Percentiles rank a stretch among this genome's conserved stretches.
Evolutionary conservation across 306 rosid genomes (phyloP).

Genomic region (Pueraria montana): DNA sequence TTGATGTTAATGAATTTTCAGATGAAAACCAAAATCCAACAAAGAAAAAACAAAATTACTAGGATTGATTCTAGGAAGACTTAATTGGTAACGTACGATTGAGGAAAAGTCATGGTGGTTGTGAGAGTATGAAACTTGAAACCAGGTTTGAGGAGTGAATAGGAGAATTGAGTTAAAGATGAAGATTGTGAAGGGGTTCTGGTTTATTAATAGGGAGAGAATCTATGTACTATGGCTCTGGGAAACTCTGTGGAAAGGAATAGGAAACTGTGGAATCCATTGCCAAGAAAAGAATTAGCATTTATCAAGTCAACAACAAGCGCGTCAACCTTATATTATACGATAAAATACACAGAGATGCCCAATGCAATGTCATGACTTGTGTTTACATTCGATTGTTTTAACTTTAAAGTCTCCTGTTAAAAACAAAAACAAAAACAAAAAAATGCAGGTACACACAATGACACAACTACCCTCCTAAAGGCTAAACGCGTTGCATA

Average conservation of each 20-base stretch:
- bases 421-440: too few species aligned
- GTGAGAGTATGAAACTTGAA: not conserved
- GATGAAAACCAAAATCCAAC: not conserved
- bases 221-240: not conserved
- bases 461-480: too few species aligned
- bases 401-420: too few species aligned
- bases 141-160: not conserved
- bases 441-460: too few species aligned
- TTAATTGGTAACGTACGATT: slow-evolving; percentile 1
- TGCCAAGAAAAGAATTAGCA: too few species aligned
- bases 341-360: too few species aligned
- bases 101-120: slow-evolving; percentile 29
- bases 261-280: not conserved
- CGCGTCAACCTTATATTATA: not conserved
- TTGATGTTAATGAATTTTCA: not conserved
- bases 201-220: not conserved
- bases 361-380: too few species aligned
- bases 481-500: too few species aligned
- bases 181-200: not conserved
- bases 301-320: not conserved
- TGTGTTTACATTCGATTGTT: too few species aligned
- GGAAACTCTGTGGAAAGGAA: not conserved
- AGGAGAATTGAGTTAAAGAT: not conserved
- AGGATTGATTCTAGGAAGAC: not conserved
- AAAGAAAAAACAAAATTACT: not conserved